phyloP scores from a whole-genome alignment of 2,329 filamentous ascomycete genomes.

The Colletotrichum sp. region DNA sequence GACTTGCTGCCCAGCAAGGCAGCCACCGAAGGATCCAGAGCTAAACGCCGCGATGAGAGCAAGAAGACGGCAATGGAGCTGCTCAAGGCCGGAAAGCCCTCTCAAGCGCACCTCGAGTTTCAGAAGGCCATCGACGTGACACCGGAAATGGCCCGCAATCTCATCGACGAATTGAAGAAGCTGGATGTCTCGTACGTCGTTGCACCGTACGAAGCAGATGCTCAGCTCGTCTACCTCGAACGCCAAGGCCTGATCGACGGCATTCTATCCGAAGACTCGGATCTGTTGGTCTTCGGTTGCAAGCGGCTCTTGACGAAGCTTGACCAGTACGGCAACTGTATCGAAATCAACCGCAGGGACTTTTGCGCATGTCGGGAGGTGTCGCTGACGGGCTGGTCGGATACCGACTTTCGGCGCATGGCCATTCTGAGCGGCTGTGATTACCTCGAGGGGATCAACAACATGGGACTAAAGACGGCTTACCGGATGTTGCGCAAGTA shows the following conservation, averaged over 20 bases:
- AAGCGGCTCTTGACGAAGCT: slow-evolving; percentile 91
- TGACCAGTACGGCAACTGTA: slow-evolving; percentile 89
- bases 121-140: slow-evolving; percentile 97
- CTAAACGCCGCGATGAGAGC: slow-evolving; percentile 77
- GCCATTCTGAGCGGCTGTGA: slow-evolving; percentile 96
- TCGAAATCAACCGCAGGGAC: slow-evolving; percentile 88
- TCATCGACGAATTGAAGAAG: slow-evolving; percentile 91
- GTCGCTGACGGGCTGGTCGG: slow-evolving; percentile 89
- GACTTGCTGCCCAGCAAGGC: slow-evolving; percentile 95
- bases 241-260: slow-evolving; percentile 82
- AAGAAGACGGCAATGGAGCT: slow-evolving; percentile 79
- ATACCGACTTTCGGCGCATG: slow-evolving; percentile 91
- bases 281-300: slow-evolving; percentile 93
- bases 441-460: slow-evolving; percentile 85
- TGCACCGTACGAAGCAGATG: slow-evolving; percentile 95
- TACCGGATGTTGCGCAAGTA: slow-evolving; percentile 90
- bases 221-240: slow-evolving; percentile 95
- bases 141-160: slow-evolving; percentile 88
- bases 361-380: slow-evolving; percentile 90
- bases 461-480: slow-evolving; percentile 91
- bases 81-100: slow-evolving; percentile 78
- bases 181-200: slow-evolving; percentile 85
- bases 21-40: slow-evolving; percentile 79
- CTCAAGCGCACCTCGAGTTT: slow-evolving; percentile 83
- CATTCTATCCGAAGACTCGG: slow-evolving; percentile 95